A percentile compares a stretch with the other conserved stretches of the same genome.
These are phyloP conservation scores for Conticribra guillardii DNA, from an alignment of 108 stramenopile species.

Conservation along the genomic window DNA sequence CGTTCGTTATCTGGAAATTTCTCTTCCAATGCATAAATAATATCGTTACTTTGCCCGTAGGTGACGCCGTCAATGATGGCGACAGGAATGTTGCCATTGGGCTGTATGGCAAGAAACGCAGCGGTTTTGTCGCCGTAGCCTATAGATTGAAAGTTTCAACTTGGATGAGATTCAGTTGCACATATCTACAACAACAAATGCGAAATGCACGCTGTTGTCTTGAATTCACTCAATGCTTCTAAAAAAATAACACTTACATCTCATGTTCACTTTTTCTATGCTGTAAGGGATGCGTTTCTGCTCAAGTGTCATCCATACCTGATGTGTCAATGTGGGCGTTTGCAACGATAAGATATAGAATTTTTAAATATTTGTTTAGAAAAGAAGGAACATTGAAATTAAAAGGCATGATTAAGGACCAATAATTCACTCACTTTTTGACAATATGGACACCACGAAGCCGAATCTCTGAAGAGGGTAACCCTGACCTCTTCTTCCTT, in stretches of 20 bases:
- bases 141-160: no score
- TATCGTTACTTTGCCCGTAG: conserved; percentile 85
- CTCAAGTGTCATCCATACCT: conserved; percentile 75
- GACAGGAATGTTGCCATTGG: conserved; percentile 81
- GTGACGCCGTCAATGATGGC: conserved; percentile 79
- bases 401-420: no score
- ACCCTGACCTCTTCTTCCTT: conserved; percentile 83
- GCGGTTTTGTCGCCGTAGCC: conserved; percentile 86
- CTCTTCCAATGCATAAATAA: conserved; percentile 74
- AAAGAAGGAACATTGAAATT: no score
- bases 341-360: not conserved
- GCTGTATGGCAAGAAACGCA: conserved; percentile 71
- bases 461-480: conserved; percentile 79
- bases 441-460: conserved; percentile 92
- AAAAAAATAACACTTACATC: no score
- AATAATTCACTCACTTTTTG: no score
- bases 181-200: no score
- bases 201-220: no score
- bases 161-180: no score
- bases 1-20: conserved; percentile 54
- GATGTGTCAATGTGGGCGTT: not conserved
- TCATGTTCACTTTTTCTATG: conserved; percentile 91
- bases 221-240: no score
- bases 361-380: not conserved
- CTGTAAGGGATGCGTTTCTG: conserved; percentile 88